These are phyloP conservation scores for Gracilaria domingensis DNA, from an alignment of 23 red algal species.

Conservation along the genomic window DNA sequence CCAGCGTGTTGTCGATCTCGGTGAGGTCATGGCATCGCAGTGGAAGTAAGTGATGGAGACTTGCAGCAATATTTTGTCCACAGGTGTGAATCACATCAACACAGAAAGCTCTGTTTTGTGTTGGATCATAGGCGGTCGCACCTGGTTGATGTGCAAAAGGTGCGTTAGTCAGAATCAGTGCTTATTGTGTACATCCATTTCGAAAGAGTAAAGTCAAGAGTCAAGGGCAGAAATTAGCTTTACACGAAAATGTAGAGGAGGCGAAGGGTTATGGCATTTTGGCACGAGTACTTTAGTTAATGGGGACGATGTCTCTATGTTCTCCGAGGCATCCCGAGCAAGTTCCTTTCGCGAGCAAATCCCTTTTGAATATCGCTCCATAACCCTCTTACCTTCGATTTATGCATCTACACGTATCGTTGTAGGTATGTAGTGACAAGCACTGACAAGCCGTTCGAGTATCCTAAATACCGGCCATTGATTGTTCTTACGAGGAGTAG, in stretches of 20 bases:
- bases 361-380: too few species aligned
- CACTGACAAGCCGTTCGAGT: too few species aligned
- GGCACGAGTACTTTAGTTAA: too few species aligned
- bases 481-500: too few species aligned
- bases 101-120: slow-evolving; percentile 3
- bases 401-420: too few species aligned
- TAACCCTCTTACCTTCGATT: not conserved
- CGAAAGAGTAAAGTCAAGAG: slow-evolving; percentile 12
- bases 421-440: too few species aligned
- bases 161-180: not conserved
- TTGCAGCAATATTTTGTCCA: slow-evolving; percentile 28
- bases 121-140: not conserved
- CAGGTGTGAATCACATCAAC: not conserved
- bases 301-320: too few species aligned
- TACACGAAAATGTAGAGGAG: not conserved
- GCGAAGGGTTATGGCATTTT: too few species aligned
- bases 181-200: slow-evolving; percentile 1
- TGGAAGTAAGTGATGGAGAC: slow-evolving; percentile 73
- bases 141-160: not conserved
- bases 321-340: too few species aligned
- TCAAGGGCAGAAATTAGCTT: not conserved
- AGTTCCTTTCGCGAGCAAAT: too few species aligned
- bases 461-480: too few species aligned
- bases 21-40: slow-evolving; percentile 83
- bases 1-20: slow-evolving; percentile 90